Percentiles rank a stretch among this genome's conserved stretches.
Evolutionary conservation across 345 rosid species (phyloP).

Genomic region (Arabis alpina): DNA sequence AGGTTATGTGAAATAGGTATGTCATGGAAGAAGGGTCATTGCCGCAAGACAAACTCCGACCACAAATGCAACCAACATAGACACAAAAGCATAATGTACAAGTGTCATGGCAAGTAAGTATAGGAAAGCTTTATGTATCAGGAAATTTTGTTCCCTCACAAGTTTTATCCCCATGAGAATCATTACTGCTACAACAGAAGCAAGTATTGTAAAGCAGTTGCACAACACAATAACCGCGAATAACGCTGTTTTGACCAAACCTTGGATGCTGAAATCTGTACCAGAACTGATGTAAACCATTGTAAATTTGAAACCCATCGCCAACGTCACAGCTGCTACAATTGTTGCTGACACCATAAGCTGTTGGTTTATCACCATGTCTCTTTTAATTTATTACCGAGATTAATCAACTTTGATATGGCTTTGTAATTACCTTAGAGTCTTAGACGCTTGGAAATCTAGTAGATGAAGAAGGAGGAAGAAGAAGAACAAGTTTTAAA

Average conservation of each 20-base stretch:
- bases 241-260: slow-evolving; percentile 22
- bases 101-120: neutral
- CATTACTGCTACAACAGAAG: neutral
- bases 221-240: slow-evolving; percentile 1
- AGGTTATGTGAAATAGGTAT: neutral
- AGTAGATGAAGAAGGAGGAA: slow-evolving; percentile 13
- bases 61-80: slow-evolving; percentile 11
- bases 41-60: slow-evolving; percentile 19
- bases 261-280: slow-evolving; percentile 16
- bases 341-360: neutral
- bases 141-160: neutral
- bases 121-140: too few relatives aligned
- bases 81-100: neutral
- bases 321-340: slow-evolving; percentile 10
- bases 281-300: neutral
- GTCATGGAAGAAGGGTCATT: neutral
- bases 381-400: too few relatives aligned
- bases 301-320: slow-evolving; percentile 22
- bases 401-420: too few relatives aligned
- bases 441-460: slow-evolving; percentile 9
- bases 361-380: neutral
- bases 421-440: too few relatives aligned
- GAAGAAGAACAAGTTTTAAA: neutral
- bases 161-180: neutral
- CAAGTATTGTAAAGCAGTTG: slow-evolving; percentile 1